Conservation (phyloP, 108 stramenopile species). For the Cyclotella kingstonii region DNA sequence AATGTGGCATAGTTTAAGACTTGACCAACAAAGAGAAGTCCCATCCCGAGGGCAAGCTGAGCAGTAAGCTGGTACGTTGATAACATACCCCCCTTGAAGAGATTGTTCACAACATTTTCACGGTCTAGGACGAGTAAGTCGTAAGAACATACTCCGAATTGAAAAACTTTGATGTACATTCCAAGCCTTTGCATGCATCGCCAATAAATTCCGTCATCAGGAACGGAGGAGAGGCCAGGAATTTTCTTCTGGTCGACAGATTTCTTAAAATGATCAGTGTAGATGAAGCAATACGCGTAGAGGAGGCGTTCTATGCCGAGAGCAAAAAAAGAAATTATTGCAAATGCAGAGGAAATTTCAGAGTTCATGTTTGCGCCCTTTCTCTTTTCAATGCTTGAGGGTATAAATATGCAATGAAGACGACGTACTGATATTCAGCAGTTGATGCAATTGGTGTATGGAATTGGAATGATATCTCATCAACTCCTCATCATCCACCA, state of each 20-base stretch:
- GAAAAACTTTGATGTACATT: slow-evolving; percentile 47
- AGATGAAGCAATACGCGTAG: slow-evolving; percentile 41
- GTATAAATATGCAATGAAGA: no score
- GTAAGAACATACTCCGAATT: slow-evolving; percentile 34
- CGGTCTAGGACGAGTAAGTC: slow-evolving; percentile 35
- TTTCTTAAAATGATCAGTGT: slow-evolving; percentile 44
- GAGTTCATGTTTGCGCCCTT: slow-evolving; percentile 20
- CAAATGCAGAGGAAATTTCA: slow-evolving; percentile 17
- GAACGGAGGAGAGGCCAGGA: slow-evolving; percentile 22
- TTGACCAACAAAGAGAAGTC: slow-evolving; percentile 40
- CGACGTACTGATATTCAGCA: no score
- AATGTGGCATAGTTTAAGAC: slow-evolving; percentile 45
- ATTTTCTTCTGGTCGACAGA: slow-evolving; percentile 34
- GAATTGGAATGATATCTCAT: no score
- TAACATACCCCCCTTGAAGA: slow-evolving; percentile 21
- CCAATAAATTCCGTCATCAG: slow-evolving; percentile 38
- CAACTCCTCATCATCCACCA: no score
- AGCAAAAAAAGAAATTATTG: slow-evolving; percentile 17
- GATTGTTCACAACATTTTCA: slow-evolving; percentile 18
- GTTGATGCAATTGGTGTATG: no score
- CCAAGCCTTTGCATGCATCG: slow-evolving; percentile 38
- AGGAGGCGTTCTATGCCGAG: slow-evolving; percentile 43
- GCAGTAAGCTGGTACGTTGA: slow-evolving; percentile 9
- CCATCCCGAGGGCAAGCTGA: slow-evolving; percentile 31
- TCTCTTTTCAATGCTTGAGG: no score